Percentiles rank a stretch among this genome's conserved stretches.
These are phyloP conservation scores for Aspergillus sp. DNA, from an alignment of 2,329 filamentous ascomycete species.

Conservation along the genomic window DNA sequence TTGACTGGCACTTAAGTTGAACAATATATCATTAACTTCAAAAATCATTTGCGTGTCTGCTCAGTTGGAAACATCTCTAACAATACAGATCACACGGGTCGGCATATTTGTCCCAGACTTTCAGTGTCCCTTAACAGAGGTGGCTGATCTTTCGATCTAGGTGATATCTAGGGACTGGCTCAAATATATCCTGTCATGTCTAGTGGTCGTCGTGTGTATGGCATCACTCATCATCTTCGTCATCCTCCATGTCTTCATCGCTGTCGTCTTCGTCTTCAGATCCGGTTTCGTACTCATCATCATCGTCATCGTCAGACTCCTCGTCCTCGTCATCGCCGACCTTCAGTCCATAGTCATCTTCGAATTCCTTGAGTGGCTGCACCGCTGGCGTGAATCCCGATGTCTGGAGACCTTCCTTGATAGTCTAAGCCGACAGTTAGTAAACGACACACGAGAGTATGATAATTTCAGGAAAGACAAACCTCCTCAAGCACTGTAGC, in stretches of 20 bases:
- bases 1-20: neutral
- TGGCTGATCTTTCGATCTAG: neutral
- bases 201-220: conserved; percentile 12
- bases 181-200: neutral
- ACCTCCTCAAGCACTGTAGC: conserved; percentile 83
- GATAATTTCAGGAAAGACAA: conserved; percentile 40
- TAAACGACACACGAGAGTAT: conserved; percentile 5
- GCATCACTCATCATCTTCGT: conserved; percentile 32
- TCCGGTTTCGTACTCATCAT: conserved; percentile 46
- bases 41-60: neutral
- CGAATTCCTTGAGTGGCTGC: conserved; percentile 73
- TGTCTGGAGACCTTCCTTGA: conserved; percentile 71
- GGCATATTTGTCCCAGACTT: conserved; percentile 5
- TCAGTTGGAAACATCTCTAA: neutral
- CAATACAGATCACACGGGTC: conserved; percentile 11
- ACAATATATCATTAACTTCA: neutral
- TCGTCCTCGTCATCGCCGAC: conserved; percentile 59
- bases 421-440: conserved; percentile 55
- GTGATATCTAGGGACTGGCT: neutral
- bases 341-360: conserved; percentile 85
- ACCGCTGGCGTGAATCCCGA: conserved; percentile 79
- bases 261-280: conserved; percentile 52
- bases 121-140: neutral
- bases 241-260: conserved; percentile 49
- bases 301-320: conserved; percentile 48